Evolutionary conservation across 306 rosid species (phyloP).

Genomic region (Gleditsia sinensis): DNA sequence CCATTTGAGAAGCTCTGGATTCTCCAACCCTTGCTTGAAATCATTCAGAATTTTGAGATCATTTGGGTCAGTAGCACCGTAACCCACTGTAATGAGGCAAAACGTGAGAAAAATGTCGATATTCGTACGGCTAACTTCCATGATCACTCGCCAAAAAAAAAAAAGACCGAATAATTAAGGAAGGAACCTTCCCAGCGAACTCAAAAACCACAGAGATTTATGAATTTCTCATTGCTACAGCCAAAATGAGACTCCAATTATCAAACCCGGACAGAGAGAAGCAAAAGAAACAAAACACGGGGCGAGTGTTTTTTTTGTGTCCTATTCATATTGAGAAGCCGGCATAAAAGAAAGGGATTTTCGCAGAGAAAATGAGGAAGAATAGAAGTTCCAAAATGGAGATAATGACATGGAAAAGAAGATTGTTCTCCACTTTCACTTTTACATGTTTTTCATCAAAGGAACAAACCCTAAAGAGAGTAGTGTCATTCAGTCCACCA

Average conservation of each 20-base stretch:
- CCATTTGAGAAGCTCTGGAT: conserved; percentile 73
- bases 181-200: conserved; percentile 9
- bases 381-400: not conserved
- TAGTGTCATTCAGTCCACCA: conserved; percentile 4
- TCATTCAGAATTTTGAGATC: conserved; percentile 67
- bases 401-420: conserved; percentile 19
- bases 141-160: conserved; percentile 30
- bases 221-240: not conserved
- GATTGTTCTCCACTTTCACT: conserved; percentile 2
- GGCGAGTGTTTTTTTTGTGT: not conserved
- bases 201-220: conserved; percentile 28
- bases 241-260: not conserved
- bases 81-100: conserved; percentile 30
- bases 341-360: conserved; percentile 4
- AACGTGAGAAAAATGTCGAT: conserved; percentile 29
- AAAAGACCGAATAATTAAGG: conserved; percentile 15
- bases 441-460: not conserved
- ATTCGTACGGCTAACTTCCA: conserved; percentile 35
- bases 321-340: not conserved
- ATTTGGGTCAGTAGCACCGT: conserved; percentile 55
- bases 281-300: conserved; percentile 21
- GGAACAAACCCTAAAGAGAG: not conserved
- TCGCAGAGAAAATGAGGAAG: conserved; percentile 22
- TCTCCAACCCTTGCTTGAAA: conserved; percentile 65
- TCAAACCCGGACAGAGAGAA: conserved; percentile 25